Evolutionary conservation across 2,329 filamentous ascomycete genomes (phyloP), one percentile per base, ranked within the genome.

Genomic region (Ascochyta koolunga): DNA sequence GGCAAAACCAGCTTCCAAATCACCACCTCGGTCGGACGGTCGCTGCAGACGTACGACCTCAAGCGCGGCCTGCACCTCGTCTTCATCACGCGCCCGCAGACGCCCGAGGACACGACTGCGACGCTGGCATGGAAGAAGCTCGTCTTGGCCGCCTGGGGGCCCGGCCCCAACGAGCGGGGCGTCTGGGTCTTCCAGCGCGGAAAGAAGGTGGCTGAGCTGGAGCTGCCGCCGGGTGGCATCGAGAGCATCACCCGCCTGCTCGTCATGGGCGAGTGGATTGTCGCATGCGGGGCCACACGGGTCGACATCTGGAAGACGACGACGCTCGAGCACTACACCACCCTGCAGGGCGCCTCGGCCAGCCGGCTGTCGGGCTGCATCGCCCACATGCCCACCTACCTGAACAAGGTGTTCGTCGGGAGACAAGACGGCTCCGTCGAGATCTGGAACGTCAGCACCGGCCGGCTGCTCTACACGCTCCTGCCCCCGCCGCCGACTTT

Each of bases 1-100:
- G 95, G 95, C 53, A 96, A 96, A 77, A 93, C 91, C 0, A 96
- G 92, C 3, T 99, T 96, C 72, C 95, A 99, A 74, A 91, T 99
- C 75, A 98, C 95, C 29, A 99, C 95, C 25, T 98, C 91, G 0
- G 90, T 96, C 58, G 95, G 93, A 59, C 86, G 88, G 67, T 91
- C 89, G 54, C 83, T 99, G 40, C 95, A 99, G 77, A 99, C 95
- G 0, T 99, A 99, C 79, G 95, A 99, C 73, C 79, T 99, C 58
- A 91, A 89, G 74, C 86, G 88, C 66, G 93, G 93, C 40, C 83
- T 99, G 57, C 93, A 96, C 67, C 86, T 99, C 43, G 86, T 98
- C 68, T 99, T 99, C 76, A 85, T 99, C 56, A 97, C 91, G 18
- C 84, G 92, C 45, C 95, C 96, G 1, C 90, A 96, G 74, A 97